Evolutionary conservation across 2,329 filamentous ascomycete genomes (phyloP).

Genomic region (Trichoderma semiorbis): DNA sequence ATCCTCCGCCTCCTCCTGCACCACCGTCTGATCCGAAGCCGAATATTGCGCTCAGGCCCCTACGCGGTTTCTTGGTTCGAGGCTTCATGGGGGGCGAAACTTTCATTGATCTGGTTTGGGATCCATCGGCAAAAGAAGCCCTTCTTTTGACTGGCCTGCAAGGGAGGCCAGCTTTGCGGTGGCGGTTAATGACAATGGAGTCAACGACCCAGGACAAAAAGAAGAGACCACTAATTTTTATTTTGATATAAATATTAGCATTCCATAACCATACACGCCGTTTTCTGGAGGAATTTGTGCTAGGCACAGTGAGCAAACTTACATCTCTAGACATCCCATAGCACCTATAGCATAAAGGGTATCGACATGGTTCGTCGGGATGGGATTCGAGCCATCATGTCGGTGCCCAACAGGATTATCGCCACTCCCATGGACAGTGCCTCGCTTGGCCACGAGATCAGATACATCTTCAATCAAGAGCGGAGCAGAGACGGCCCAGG

Average conservation of each 20-base stretch:
- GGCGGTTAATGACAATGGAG: slow-evolving; percentile 40
- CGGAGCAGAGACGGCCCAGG: slow-evolving; percentile 46
- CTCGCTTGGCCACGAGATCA: slow-evolving; percentile 24
- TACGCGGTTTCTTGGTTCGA: background rate
- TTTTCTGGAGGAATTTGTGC: background rate
- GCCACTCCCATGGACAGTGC: background rate
- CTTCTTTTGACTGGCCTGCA: slow-evolving; percentile 28
- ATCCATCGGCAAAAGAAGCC: background rate
- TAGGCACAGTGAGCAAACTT: background rate
- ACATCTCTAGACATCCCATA: background rate
- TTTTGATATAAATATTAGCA: background rate
- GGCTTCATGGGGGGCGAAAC: background rate
- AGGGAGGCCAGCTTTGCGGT: slow-evolving; percentile 43
- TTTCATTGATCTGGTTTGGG: background rate
- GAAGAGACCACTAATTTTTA: slow-evolving; percentile 39
- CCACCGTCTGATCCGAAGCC: background rate
- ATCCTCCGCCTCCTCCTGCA: background rate
- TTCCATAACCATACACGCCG: background rate
- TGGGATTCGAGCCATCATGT: background rate
- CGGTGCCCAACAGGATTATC: background rate
- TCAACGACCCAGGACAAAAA: slow-evolving; percentile 40
- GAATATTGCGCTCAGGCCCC: background rate
- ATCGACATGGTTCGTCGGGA: background rate
- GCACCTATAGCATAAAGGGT: background rate
- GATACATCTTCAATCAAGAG: slow-evolving; percentile 42